Evolutionary conservation across 768 basidiomycete species (phyloP).

Genomic region (Pleurotus platypus): DNA sequence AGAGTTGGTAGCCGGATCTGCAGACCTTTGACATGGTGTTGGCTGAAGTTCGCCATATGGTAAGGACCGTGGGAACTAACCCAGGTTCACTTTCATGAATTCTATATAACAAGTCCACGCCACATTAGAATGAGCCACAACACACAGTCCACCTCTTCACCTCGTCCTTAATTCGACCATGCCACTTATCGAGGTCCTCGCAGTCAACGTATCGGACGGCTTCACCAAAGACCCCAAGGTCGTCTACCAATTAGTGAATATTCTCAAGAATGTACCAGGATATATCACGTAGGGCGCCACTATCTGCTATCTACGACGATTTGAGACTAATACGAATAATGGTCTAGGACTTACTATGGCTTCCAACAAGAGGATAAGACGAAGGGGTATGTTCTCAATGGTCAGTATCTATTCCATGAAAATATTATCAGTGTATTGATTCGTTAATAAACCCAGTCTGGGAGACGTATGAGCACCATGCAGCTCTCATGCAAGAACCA

Average conservation of each 20-base stretch:
- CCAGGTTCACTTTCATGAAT: too few relatives aligned
- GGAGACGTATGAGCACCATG: background rate
- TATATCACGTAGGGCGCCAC: background rate
- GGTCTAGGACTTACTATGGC: background rate
- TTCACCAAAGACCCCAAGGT: background rate
- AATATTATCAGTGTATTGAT: background rate
- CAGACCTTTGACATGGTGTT: conserved; percentile 7
- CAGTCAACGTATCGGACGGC: background rate
- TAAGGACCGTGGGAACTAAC: too few relatives aligned
- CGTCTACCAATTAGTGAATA: background rate
- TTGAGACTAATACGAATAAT: background rate
- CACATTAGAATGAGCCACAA: too few relatives aligned
- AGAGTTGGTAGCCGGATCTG: background rate
- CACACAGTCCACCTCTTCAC: background rate
- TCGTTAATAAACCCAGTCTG: background rate
- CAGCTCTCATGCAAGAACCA: background rate
- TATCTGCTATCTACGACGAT: too few relatives aligned
- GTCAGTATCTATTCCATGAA: background rate
- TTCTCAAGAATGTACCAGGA: background rate
- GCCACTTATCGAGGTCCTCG: background rate
- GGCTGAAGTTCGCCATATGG: conserved; percentile 2
- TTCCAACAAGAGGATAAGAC: background rate
- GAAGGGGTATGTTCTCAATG: background rate
- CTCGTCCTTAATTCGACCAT: background rate
- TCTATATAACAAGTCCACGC: too few relatives aligned